Conservation (phyloP, 2,329 filamentous ascomycete genomes). For the Arthrobotrys iridis region DNA sequence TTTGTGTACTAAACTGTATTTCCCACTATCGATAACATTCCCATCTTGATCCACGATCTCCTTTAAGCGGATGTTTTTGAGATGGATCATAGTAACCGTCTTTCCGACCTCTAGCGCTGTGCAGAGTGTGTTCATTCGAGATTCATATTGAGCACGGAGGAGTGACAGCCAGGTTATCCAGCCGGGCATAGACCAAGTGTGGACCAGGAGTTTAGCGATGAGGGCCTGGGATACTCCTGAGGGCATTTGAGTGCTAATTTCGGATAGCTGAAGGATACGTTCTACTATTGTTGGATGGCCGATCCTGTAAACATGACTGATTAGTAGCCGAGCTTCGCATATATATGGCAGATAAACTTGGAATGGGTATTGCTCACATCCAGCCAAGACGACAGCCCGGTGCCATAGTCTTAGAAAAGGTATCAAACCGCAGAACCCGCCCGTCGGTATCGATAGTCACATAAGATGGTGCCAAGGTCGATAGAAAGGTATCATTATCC, state of each 20-base stretch:
- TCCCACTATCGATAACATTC: constrained; percentile 27
- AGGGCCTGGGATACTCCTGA: constrained; percentile 89
- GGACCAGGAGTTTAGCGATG: constrained; percentile 79
- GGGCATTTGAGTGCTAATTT: constrained; percentile 81
- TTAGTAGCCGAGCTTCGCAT: not conserved
- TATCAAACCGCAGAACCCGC: constrained; percentile 87
- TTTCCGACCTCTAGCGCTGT: constrained; percentile 65
- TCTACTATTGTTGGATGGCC: constrained; percentile 81
- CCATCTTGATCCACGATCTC: constrained; percentile 31
- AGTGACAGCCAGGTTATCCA: constrained; percentile 93
- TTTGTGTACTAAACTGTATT: constrained; percentile 45
- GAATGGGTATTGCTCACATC: constrained; percentile 65
- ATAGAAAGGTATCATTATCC: constrained; percentile 56
- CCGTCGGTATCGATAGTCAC: constrained; percentile 83
- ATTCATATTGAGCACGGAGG: constrained; percentile 82
- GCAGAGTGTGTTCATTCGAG: constrained; percentile 84
- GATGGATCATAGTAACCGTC: constrained; percentile 39
- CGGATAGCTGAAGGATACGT: constrained; percentile 76
- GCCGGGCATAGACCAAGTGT: constrained; percentile 82
- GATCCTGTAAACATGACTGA: constrained; percentile 63
- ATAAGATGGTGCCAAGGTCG: constrained; percentile 73
- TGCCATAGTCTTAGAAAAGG: constrained; percentile 91
- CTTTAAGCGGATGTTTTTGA: constrained; percentile 38
- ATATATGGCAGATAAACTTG: not conserved
- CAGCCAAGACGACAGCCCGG: constrained; percentile 90